Conservation (phyloP, 805 yeast genomes). For the Dipodascus geniculatus region DNA sequence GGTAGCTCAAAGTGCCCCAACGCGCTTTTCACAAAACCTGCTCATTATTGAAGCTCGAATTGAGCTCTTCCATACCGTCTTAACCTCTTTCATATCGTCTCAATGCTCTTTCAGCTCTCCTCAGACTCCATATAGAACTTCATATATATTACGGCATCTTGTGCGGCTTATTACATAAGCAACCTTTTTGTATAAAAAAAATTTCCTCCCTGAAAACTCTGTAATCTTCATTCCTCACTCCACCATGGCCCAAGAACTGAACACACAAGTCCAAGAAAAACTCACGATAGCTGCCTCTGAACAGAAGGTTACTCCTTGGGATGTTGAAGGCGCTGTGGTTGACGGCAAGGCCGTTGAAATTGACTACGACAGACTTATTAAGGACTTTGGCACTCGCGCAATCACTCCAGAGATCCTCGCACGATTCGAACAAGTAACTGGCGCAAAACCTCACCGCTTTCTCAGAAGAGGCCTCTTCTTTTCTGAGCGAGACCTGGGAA, state of each 20-base stretch:
- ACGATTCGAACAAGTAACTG: constrained; percentile 74
- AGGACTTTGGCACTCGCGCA: constrained; percentile 74
- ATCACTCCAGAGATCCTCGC: constrained; percentile 59
- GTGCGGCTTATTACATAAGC: too few species aligned
- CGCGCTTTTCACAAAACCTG: too few species aligned
- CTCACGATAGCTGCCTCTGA: constrained; percentile 5
- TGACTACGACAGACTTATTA: constrained; percentile 80
- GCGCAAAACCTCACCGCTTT: constrained; percentile 83
- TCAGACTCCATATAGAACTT: too few species aligned
- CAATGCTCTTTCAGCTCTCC: too few species aligned
- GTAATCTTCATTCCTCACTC: neutral
- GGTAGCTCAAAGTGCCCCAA: too few species aligned
- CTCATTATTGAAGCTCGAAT: too few species aligned
- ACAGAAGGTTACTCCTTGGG: constrained; percentile 90
- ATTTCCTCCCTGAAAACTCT: too few species aligned
- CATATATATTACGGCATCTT: too few species aligned
- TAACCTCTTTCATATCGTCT: too few species aligned
- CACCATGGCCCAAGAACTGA: neutral
- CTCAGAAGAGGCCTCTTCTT: constrained; percentile 86
- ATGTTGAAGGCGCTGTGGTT: constrained; percentile 95
- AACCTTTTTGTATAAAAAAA: too few species aligned
- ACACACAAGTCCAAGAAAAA: neutral
- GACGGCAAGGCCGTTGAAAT: constrained; percentile 87
- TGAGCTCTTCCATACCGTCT: too few species aligned
- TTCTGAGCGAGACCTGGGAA: constrained; percentile 56